Conservation (phyloP, 2,329 filamentous ascomycete genomes). For the Alternaria postmessia region DNA sequence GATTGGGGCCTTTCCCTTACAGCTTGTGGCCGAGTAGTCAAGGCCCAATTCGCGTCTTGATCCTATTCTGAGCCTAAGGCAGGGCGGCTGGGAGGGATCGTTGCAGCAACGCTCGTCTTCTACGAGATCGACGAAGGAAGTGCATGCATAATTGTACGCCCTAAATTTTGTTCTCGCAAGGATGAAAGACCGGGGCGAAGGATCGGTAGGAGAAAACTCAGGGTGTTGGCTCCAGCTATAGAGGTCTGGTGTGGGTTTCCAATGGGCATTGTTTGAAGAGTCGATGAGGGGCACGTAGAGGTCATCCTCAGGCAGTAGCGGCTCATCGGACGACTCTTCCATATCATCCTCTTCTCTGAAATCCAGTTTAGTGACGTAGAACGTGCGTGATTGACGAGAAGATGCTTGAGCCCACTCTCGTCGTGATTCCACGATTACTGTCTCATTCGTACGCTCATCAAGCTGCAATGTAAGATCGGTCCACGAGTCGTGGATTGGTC, state of each 20-base stretch:
- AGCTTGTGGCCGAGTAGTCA: neutral
- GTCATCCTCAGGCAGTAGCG: slow-evolving; percentile 42
- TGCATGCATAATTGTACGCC: slow-evolving; percentile 62
- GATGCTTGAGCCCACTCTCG: slow-evolving; percentile 69
- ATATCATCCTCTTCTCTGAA: slow-evolving; percentile 43
- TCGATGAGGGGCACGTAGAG: slow-evolving; percentile 34
- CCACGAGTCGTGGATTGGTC: slow-evolving; percentile 78
- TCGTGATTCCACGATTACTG: slow-evolving; percentile 72
- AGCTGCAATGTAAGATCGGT: slow-evolving; percentile 69
- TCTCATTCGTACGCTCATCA: slow-evolving; percentile 65
- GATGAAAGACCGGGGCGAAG: slow-evolving; percentile 55
- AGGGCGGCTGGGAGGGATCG: slow-evolving; percentile 38
- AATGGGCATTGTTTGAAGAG: slow-evolving; percentile 50
- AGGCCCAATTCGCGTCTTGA: slow-evolving; percentile 52
- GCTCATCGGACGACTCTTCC: slow-evolving; percentile 8
- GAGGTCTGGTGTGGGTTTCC: slow-evolving; percentile 47
- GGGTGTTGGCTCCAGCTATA: slow-evolving; percentile 59
- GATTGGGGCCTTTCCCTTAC: slow-evolving; percentile 16
- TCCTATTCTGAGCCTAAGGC: slow-evolving; percentile 61
- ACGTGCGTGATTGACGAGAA: slow-evolving; percentile 69
- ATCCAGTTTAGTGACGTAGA: slow-evolving; percentile 67
- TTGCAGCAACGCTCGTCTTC: slow-evolving; percentile 57
- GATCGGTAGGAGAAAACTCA: slow-evolving; percentile 56
- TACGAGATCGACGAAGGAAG: slow-evolving; percentile 68
- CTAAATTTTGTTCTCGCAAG: slow-evolving; percentile 64